These are phyloP conservation scores for Stemphylium beticola DNA, from an alignment of 2,329 filamentous ascomycete genomes.

Conservation along the genomic window DNA sequence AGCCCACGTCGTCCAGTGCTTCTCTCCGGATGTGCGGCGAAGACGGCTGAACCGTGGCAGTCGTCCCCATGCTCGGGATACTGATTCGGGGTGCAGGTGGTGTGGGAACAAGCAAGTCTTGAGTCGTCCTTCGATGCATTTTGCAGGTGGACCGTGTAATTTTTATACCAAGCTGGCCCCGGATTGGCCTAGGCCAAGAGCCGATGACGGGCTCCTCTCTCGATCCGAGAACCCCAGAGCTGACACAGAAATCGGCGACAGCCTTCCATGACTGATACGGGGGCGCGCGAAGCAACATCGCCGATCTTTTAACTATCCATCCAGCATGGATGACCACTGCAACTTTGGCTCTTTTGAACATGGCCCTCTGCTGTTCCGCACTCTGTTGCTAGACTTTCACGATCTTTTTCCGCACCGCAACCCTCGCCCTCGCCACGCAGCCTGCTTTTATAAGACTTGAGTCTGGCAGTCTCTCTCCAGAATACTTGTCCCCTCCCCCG, in stretches of 20 bases:
- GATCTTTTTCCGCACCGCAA: neutral
- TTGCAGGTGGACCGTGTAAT: slow-evolving; percentile 9
- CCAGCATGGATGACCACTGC: slow-evolving; percentile 30
- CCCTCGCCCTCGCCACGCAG: slow-evolving; percentile 11
- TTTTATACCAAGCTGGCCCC: slow-evolving; percentile 11
- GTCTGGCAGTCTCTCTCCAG: neutral
- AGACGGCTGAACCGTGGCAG: slow-evolving; percentile 1
- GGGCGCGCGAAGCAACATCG: slow-evolving; percentile 29
- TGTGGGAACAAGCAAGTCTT: slow-evolving; percentile 12
- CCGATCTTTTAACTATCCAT: slow-evolving; percentile 22
- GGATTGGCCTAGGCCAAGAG: slow-evolving; percentile 13
- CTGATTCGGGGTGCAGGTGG: slow-evolving; percentile 8
- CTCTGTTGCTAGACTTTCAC: slow-evolving; percentile 1
- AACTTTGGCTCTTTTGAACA: slow-evolving; percentile 16
- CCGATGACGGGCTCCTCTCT: slow-evolving; percentile 26
- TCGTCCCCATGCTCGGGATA: slow-evolving; percentile 2
- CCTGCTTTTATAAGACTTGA: slow-evolving; percentile 5
- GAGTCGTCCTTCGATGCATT: slow-evolving; percentile 4
- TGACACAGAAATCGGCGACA: slow-evolving; percentile 27
- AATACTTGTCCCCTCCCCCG: neutral
- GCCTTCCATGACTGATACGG: slow-evolving; percentile 18
- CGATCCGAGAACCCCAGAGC: slow-evolving; percentile 28
- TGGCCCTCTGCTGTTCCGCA: slow-evolving; percentile 8
- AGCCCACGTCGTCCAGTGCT: neutral
- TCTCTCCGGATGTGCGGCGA: neutral